Evolutionary conservation across 2,329 filamentous ascomycete genomes (phyloP).

Genomic region (Phyllosticta ampelicida): DNA sequence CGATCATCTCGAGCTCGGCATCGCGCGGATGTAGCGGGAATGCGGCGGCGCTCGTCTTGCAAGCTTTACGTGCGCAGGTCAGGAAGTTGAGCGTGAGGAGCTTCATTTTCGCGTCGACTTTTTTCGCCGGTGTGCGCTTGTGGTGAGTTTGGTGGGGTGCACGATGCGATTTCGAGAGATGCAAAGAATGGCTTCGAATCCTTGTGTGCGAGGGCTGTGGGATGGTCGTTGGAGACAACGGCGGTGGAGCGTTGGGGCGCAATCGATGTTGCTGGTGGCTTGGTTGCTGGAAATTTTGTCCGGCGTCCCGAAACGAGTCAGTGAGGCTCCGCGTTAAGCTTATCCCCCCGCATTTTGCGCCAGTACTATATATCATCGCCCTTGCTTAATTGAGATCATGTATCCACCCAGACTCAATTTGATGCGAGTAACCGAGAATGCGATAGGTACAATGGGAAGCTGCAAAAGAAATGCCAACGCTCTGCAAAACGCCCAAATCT

Average conservation of each 20-base stretch:
- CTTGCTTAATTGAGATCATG: not conserved
- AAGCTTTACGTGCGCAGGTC: constrained; percentile 89
- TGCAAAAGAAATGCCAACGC: not conserved
- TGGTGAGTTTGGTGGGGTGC: not conserved
- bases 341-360: constrained; percentile 8
- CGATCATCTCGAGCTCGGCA: constrained; percentile 76
- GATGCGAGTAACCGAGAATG: too few relatives aligned
- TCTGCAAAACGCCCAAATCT: not conserved
- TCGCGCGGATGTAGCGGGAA: constrained; percentile 91
- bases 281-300: constrained; percentile 8
- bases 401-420: too few relatives aligned
- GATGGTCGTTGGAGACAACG: not conserved
- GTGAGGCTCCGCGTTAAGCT: constrained; percentile 7
- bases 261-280: not conserved
- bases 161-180: not conserved
- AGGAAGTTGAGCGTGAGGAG: constrained; percentile 92
- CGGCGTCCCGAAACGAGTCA: constrained; percentile 6
- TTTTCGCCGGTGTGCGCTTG: not conserved
- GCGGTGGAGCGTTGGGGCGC: not conserved
- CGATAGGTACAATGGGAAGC: not conserved
- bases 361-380: not conserved
- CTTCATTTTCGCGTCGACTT: constrained; percentile 54
- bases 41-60: constrained; percentile 67
- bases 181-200: not conserved
- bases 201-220: not conserved